Base-by-base conservation (phyloP, 495 filamentous ascomycete species). In the Lentithecium fluviatile region DNA sequence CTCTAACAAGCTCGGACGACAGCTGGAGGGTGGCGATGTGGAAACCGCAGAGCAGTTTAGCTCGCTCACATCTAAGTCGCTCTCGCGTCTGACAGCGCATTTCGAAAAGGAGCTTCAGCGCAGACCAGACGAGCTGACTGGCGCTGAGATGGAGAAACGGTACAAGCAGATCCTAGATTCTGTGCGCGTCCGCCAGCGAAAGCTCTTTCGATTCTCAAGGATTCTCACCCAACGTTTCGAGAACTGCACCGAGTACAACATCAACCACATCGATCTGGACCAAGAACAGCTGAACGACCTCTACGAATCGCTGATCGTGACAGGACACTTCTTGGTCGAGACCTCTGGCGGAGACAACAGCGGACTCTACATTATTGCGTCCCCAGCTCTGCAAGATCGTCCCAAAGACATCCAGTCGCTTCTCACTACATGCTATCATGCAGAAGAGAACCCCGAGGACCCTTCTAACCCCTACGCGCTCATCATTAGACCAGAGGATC, bases 41-140 rank as follows among this genome's bases (percentile, higher is more conserved):
- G 91, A 97, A 76, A 95, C 97, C 37, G 94, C 94, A n/a, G 94
- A 98, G 75, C 95, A 98, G 69, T 98, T 97, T 70, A 85, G 83
- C 73, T 89, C 88, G 10, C 82, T 98, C 56, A 98, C 94, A 24
- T 88, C 88, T 65, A 97, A 95, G 74, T 89, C 91, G 26, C 76
- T 97, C 55, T 88, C 87, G 64, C 85, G 94, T 50, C 79, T 98
- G 48, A 95, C 87, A 72, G 82, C 85, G 54, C 90, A 91, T 49
- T 98, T 97, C 66, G 93, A 97, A 68, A 86, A 86, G 62, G 94
- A 98, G 70, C 80, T 97, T 6, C 88, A 91, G 62, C 80, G 85
- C 48, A 83, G 86, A 58, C 85, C 88, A 8, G 89, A 95, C 58
- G 90, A 96, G 71, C 87, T 85, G 56, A 85, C 86, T 6, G 70